These are phyloP conservation scores for Fusarium veterinarium DNA, from an alignment of 2,329 filamentous ascomycete species.

Conservation along the genomic window DNA sequence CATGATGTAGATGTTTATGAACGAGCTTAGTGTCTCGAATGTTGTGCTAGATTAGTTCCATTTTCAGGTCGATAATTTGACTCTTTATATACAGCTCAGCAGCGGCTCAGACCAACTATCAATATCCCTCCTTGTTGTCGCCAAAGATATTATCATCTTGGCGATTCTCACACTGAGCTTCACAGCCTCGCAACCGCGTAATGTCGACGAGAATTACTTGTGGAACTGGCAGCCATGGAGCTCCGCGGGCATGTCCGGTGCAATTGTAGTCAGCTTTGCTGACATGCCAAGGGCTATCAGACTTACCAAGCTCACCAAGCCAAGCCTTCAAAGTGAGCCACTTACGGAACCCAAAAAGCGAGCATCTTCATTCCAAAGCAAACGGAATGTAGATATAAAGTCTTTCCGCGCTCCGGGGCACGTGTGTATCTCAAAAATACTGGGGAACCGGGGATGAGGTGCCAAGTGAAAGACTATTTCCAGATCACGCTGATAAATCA, in stretches of 20 bases:
- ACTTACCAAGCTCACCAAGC: not conserved
- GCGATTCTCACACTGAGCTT: not conserved
- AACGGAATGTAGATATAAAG: accelerated
- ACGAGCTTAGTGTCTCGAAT: accelerated
- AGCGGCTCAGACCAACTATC: not conserved
- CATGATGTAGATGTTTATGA: not conserved
- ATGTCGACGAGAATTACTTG: too few species aligned
- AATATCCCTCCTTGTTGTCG: accelerated
- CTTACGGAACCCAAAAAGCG: not conserved
- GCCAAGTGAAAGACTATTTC: not conserved
- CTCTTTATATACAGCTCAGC: accelerated
- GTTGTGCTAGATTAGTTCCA: not conserved
- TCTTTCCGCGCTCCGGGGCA: not conserved
- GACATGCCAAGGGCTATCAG: constrained; percentile 1
- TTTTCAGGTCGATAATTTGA: too few species aligned
- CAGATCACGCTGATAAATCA: not conserved
- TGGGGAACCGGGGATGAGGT: not conserved
- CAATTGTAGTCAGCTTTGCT: not conserved
- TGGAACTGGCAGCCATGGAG: not conserved
- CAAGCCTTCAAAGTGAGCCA: not conserved
- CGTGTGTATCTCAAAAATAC: not conserved
- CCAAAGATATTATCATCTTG: not conserved
- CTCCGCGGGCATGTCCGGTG: constrained; percentile 7
- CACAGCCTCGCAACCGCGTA: not conserved
- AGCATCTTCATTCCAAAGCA: accelerated